Conservation (phyloP, 805 yeast genomes). For the Yamadazyma phyllophila region DNA sequence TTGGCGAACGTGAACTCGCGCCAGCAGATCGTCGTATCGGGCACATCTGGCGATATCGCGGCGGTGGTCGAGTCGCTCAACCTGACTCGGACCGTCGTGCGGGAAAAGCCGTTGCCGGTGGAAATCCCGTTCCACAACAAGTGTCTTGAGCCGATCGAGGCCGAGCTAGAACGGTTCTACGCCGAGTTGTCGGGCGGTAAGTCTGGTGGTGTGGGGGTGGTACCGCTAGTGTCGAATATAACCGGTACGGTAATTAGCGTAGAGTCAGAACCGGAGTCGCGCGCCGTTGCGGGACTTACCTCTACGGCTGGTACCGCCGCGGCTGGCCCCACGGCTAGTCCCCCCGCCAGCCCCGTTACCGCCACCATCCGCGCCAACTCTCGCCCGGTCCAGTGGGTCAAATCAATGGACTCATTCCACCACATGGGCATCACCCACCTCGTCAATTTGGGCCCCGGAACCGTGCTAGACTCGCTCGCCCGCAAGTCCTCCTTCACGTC, state of each 20-base stretch:
- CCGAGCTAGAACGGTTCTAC: conserved; percentile 18
- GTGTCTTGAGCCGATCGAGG: conserved; percentile 36
- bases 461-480: conserved; percentile 27
- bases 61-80: conserved; percentile 19
- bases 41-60: conserved; percentile 27
- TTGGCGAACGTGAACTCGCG: conserved; percentile 49
- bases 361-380: conserved; percentile 33
- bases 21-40: conserved; percentile 46
- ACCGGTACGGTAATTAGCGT: conserved; percentile 45
- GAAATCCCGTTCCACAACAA: conserved; percentile 52
- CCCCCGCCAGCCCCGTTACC: not conserved
- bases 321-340: too few species aligned
- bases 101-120: conserved; percentile 38
- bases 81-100: conserved; percentile 18
- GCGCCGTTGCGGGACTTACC: conserved; percentile 25
- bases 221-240: not conserved
- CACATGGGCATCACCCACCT: conserved; percentile 18
- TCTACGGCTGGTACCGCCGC: too few species aligned
- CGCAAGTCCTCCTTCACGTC: conserved; percentile 7
- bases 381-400: conserved; percentile 44
- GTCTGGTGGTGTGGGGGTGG: conserved; percentile 6
- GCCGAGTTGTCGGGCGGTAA: not conserved
- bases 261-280: conserved; percentile 36
- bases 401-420: conserved; percentile 27
- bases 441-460: conserved; percentile 41